phyloP scores from a whole-genome alignment of 805 yeast genomes.

The Vanderwaltozyma yarrowii region DNA sequence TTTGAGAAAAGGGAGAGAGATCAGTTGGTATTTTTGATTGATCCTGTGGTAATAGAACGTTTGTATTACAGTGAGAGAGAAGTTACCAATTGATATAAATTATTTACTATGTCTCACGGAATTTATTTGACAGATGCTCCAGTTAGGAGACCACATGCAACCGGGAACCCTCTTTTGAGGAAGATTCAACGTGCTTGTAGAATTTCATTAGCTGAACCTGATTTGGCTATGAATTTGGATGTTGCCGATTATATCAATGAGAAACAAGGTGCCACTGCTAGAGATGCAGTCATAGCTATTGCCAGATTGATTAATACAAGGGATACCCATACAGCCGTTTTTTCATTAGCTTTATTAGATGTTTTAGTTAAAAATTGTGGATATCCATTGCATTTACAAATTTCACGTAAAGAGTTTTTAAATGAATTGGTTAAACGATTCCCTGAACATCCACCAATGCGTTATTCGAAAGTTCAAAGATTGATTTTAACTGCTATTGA shows the following conservation, averaged over 20 bases:
- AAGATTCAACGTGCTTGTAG: conserved; percentile 72
- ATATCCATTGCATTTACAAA: conserved; percentile 90
- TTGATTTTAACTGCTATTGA: conserved; percentile 82
- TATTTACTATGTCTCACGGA: conserved; percentile 26
- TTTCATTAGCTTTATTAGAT: conserved; percentile 76
- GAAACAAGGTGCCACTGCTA: conserved; percentile 81
- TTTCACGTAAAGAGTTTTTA: conserved; percentile 86
- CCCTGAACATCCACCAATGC: conserved; percentile 88
- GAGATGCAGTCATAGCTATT: conserved; percentile 84
- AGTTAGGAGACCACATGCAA: conserved; percentile 22
- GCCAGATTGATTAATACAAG: conserved; percentile 74
- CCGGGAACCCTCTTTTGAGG: conserved; percentile 30
- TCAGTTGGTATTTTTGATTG: too few relatives aligned
- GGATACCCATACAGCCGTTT: conserved; percentile 73
- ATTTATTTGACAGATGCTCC: conserved; percentile 28
- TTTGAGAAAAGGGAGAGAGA: too few relatives aligned
- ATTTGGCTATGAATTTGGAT: conserved; percentile 77
- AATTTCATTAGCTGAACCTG: conserved; percentile 74
- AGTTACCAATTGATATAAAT: too few relatives aligned
- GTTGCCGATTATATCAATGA: conserved; percentile 90
- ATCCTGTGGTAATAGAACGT: too few relatives aligned
- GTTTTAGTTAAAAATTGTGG: conserved; percentile 96
- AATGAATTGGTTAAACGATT: conserved; percentile 87
- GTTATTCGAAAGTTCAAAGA: conserved; percentile 75
- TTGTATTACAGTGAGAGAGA: too few relatives aligned